Evolutionary conservation across 768 basidiomycete genomes (phyloP).

Genomic region (Mycena amicta): DNA sequence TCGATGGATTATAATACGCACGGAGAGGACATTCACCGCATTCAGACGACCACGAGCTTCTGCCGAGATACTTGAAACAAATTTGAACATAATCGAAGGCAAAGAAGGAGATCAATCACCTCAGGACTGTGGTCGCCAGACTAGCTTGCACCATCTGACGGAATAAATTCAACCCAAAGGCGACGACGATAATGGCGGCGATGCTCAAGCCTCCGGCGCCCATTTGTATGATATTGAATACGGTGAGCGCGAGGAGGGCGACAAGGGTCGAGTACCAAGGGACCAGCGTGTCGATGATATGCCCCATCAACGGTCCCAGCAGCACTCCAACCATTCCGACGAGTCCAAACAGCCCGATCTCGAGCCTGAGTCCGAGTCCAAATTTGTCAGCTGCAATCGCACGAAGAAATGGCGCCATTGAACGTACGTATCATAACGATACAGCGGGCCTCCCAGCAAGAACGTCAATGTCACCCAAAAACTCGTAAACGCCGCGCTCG

Average conservation of each 20-base stretch:
- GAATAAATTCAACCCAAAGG: conserved; percentile 69
- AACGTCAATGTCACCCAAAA: conserved; percentile 62
- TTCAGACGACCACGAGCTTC: conserved; percentile 72
- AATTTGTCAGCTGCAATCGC: not conserved
- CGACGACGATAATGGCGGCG: conserved; percentile 68
- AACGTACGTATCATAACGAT: conserved; percentile 51
- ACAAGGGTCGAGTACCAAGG: conserved; percentile 77
- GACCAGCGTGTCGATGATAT: conserved; percentile 67
- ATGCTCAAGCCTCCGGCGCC: conserved; percentile 72
- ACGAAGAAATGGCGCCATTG: not conserved
- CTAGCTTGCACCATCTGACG: conserved; percentile 74
- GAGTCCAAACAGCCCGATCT: conserved; percentile 75
- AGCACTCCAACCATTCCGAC: conserved; percentile 76
- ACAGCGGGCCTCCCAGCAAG: conserved; percentile 58
- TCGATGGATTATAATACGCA: conserved; percentile 31
- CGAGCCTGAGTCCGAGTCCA: conserved; percentile 33
- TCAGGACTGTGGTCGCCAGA: conserved; percentile 59
- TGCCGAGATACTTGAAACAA: conserved; percentile 36
- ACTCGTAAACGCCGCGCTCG: conserved; percentile 44
- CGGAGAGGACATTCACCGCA: conserved; percentile 72
- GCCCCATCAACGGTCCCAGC: conserved; percentile 69
- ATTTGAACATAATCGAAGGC: not conserved
- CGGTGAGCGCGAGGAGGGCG: conserved; percentile 49
- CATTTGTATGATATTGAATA: conserved; percentile 64
- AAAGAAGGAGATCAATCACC: conserved; percentile 38